These are phyloP conservation scores for Starmerella asiatica DNA, from an alignment of 805 yeast species.

Conservation along the genomic window DNA sequence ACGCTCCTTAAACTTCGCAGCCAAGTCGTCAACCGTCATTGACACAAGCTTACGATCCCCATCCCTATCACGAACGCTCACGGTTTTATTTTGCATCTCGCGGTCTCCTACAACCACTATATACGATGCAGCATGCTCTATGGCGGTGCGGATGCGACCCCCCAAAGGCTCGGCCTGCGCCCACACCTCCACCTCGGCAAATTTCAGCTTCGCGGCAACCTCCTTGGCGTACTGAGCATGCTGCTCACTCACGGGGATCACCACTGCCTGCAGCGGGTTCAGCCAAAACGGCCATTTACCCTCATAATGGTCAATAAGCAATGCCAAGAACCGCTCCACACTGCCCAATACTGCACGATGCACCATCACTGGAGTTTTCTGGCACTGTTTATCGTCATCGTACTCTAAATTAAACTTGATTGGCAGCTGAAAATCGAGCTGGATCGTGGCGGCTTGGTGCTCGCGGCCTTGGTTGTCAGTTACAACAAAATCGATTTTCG, in stretches of 20 bases:
- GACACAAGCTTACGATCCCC: slow-evolving; percentile 33
- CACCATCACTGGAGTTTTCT: slow-evolving; percentile 75
- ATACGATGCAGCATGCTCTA: slow-evolving; percentile 59
- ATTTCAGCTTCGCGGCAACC: slow-evolving; percentile 40
- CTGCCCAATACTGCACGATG: slow-evolving; percentile 96
- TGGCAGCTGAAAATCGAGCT: slow-evolving; percentile 89
- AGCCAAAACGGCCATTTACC: slow-evolving; percentile 99
- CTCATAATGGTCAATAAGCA: slow-evolving; percentile 73
- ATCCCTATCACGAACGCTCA: slow-evolving; percentile 48
- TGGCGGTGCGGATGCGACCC: slow-evolving; percentile 65
- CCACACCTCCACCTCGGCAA: slow-evolving; percentile 61
- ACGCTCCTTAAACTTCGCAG: slow-evolving; percentile 33
- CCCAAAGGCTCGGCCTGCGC: slow-evolving; percentile 66
- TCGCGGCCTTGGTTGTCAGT: slow-evolving; percentile 66
- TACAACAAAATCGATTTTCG: slow-evolving; percentile 72
- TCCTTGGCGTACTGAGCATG: slow-evolving; percentile 44
- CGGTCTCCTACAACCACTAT: slow-evolving; percentile 78
- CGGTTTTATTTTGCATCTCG: slow-evolving; percentile 47
- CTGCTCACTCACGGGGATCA: slow-evolving; percentile 55
- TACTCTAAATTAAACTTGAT: slow-evolving; percentile 64
- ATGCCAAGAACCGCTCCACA: slow-evolving; percentile 80
- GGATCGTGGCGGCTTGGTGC: slow-evolving; percentile 93
- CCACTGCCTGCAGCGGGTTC: slow-evolving; percentile 76
- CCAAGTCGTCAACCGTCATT: slow-evolving; percentile 39
- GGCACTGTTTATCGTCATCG: slow-evolving; percentile 32